Conservation (phyloP, 371 early-diverging fungal species). For the Cokeromyces recurvatus region DNA sequence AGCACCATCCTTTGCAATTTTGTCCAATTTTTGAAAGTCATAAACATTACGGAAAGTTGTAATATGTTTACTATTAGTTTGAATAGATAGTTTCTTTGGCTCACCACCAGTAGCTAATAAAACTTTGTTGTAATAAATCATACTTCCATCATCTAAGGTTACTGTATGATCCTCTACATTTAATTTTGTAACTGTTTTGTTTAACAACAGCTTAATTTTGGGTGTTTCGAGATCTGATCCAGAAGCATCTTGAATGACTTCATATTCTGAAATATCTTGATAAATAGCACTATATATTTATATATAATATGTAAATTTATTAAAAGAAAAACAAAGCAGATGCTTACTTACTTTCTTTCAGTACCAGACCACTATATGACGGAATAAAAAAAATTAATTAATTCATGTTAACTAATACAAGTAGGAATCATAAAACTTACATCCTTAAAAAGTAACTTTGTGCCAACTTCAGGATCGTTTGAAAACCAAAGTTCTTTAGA, state of each 20-base stretch:
- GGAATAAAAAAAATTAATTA: neutral
- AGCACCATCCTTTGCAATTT: slow-evolving; percentile 45
- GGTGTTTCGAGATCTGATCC: slow-evolving; percentile 35
- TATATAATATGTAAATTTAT: too few relatives aligned
- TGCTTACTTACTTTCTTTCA: slow-evolving; percentile 45
- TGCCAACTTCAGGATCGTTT: slow-evolving; percentile 42
- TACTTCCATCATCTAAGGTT: slow-evolving; percentile 52
- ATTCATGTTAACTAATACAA: too few relatives aligned
- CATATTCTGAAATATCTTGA: slow-evolving; percentile 34
- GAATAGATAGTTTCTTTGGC: slow-evolving; percentile 52
- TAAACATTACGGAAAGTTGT: slow-evolving; percentile 64
- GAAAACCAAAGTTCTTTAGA: slow-evolving; percentile 78
- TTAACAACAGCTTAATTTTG: slow-evolving; percentile 51
- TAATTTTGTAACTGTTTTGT: slow-evolving; percentile 45
- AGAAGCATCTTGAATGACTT: slow-evolving; percentile 34
- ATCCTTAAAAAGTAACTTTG: slow-evolving; percentile 60
- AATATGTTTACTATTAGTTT: slow-evolving; percentile 31
- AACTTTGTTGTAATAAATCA: slow-evolving; percentile 64
- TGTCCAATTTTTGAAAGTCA: slow-evolving; percentile 57
- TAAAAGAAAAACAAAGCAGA: too few relatives aligned
- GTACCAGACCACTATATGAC: slow-evolving; percentile 58
- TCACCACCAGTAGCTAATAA: slow-evolving; percentile 72
- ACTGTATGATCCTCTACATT: slow-evolving; percentile 63
- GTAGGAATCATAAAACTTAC: slow-evolving; percentile 19
- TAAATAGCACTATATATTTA: slow-evolving; percentile 28